phyloP scores from a whole-genome alignment of 2,329 filamentous ascomycete genomes.

The Talaromyces sp. region DNA sequence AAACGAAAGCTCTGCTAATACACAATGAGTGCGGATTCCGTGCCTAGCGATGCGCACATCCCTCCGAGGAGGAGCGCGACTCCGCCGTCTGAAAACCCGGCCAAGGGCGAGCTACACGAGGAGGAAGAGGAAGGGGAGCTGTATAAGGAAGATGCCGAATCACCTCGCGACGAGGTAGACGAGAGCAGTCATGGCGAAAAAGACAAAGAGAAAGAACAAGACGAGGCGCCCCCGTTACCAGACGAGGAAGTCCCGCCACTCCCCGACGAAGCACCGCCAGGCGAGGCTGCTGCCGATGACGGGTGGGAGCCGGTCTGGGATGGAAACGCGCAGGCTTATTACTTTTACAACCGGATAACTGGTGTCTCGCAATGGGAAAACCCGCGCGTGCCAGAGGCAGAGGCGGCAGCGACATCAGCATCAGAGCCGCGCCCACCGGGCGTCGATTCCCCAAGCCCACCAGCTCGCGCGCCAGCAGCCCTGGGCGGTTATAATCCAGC shows the following conservation, averaged over 20 bases:
- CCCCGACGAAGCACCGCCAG: constrained; percentile 49
- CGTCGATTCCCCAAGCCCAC: constrained; percentile 8
- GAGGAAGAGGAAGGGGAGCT: neutral
- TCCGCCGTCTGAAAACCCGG: neutral
- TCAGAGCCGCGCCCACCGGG: neutral
- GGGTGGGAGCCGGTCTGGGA: constrained; percentile 85
- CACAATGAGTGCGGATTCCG: neutral
- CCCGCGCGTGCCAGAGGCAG: constrained; percentile 60
- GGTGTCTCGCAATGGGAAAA: constrained; percentile 78
- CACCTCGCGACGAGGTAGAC: neutral
- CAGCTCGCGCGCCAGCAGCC: constrained; percentile 37
- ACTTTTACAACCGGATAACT: constrained; percentile 81
- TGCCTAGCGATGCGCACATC: neutral
- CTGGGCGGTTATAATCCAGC: constrained; percentile 84
- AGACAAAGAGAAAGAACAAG: constrained; percentile 15
- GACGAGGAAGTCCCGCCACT: constrained; percentile 42
- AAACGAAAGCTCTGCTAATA: neutral
- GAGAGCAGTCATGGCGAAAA: neutral
- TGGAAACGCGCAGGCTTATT: constrained; percentile 61
- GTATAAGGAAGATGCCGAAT: neutral
- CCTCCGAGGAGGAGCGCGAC: neutral
- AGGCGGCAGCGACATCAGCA: constrained; percentile 20
- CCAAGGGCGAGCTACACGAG: neutral
- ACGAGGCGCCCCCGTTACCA: constrained; percentile 36
- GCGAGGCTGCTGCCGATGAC: constrained; percentile 44